Evolutionary conservation across 352 stramenopile genomes (phyloP), one percentile per base, ranked within the genome.

Genomic region (Blastocystis sp.): DNA sequence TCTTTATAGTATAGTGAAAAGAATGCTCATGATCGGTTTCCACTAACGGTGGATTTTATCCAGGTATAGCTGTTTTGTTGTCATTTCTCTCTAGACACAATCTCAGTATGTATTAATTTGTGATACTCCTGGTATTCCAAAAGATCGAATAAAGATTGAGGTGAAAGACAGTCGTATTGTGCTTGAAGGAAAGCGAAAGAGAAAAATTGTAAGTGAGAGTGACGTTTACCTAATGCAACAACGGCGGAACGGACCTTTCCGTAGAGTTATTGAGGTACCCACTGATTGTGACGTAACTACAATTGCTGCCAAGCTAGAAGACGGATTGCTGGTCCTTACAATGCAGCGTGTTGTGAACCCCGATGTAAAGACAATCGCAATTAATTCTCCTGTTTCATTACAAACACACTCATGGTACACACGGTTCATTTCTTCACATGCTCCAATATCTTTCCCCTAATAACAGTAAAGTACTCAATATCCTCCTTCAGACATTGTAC

Each of bases 151-250:
- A n/a, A 76, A 88, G 24, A 59, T 88, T 62, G 40, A 73, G 24
- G 77, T 88, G 37, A 88, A 88, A 40, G 77, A 80, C 13, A 66
- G 59, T 44, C 33, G 35, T 22, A 88, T 88, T 19, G 57, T 37
- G n/a, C 69, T 88, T 40, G 77, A 88, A 2, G 77, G 77, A 81
- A 88, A 88, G 77, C 40, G 77, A 76, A 88, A 88, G 77, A 88
- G 59, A 42, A 88, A 88, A 53, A 53, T 88, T 48, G 40, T 88
- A 1, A n/a, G 24, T 40, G 54, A 82, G 0, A 88, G 51, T 27
- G 77, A 88, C 51, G 33, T 27, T 19, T 88, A 88, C 6, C 54
- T 88, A 11, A 6, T 80, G 7, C 40, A 24, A 7, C 54, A 88
- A 40, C 35, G 77, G 15, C 0, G 1, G 22, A 78, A 73, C 27